phyloP scores from a whole-genome alignment of 164 flowering plant genomes.

The Stephania cephalantha region DNA sequence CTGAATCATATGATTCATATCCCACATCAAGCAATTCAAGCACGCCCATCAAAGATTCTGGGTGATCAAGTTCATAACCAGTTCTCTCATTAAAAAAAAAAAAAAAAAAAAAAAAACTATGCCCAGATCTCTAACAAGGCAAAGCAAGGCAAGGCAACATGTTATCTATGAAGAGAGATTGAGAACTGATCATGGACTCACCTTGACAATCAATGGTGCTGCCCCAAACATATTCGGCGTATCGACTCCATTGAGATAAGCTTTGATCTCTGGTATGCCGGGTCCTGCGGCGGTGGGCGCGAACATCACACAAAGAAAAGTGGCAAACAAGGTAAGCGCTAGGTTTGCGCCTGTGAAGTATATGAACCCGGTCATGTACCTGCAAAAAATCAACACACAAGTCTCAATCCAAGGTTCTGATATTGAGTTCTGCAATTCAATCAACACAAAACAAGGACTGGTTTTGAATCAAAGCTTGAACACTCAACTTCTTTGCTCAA shows the following conservation, averaged over 20 bases:
- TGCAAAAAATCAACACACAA: constrained; percentile 23
- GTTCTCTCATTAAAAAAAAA: background rate
- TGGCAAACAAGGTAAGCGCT: constrained; percentile 49
- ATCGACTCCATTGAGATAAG: constrained; percentile 89
- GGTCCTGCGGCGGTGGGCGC: constrained; percentile 99
- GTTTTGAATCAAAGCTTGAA: background rate
- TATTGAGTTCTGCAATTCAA: too few relatives aligned
- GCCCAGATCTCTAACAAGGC: constrained; percentile 3
- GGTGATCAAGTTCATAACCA: background rate
- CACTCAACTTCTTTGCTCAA: constrained; percentile 45
- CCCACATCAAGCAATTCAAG: too few relatives aligned
- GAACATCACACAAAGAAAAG: constrained; percentile 54
- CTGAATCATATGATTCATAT: too few relatives aligned
- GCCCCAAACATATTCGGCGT: constrained; percentile 88
- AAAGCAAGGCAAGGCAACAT: background rate
- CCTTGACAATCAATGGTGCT: constrained; percentile 80
- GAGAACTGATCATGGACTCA: constrained; percentile 14
- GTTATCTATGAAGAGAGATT: background rate
- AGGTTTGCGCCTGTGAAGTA: constrained; percentile 53
- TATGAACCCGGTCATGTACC: constrained; percentile 53
- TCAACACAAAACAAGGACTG: too few relatives aligned
- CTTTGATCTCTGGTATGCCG: constrained; percentile 93
- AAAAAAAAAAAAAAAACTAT: background rate
- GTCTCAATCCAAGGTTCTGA: background rate
- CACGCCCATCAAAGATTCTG: background rate